Evolutionary conservation across 2,329 filamentous ascomycete species (phyloP), one percentile per base, ranked within the genome.

Genomic region (Sarocladium brachiariae): DNA sequence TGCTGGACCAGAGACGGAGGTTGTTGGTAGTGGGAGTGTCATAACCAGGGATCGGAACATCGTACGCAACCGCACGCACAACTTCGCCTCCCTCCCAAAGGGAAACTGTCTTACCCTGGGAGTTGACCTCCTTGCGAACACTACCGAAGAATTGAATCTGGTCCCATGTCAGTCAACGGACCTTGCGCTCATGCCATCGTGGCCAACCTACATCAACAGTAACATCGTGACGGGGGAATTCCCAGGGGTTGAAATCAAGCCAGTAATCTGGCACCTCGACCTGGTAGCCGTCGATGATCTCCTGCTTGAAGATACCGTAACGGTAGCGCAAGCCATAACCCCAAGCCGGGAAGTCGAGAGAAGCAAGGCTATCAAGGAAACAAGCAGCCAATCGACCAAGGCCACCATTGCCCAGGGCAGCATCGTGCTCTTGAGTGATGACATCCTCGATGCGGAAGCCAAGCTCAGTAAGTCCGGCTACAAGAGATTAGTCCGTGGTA

Each of bases 181-280:
- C 46, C n/a, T 30, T 34, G 10, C 27, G 49, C 7, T 55, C 50
- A 50, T 51, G 10, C 13, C 6, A 8, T 25, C 10, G 43, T 6
- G 54, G 34, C 60, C n/a, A n/a, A 65, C 79, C 71, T 62, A 83
- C 80, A 69, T 97, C 89, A 21, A 99, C 91, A 2, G 87, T 91
- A 54, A 99, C 87, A 65, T 99, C 93, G 67, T 96, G 89, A 58
- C 93, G 81, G 37, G 91, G 90, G 63, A 97, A 99, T 66, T 99
- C 93, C 93, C 93, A 99, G 1, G 93, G 93, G 70, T 99, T 99
- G 70, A 97, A 96, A 66, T 97, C 93, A 50, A 99, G 81, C 93
- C 93, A 99, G 72, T 99, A 97, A 67, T 99, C 93, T 18, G 93
- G 93, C 53, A 97, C 87, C 65, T 99, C 93, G 56, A 99, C 90